These are phyloP conservation scores for Alternaria brassicicola DNA, from an alignment of 2,329 filamentous ascomycete genomes.

Conservation along the genomic window DNA sequence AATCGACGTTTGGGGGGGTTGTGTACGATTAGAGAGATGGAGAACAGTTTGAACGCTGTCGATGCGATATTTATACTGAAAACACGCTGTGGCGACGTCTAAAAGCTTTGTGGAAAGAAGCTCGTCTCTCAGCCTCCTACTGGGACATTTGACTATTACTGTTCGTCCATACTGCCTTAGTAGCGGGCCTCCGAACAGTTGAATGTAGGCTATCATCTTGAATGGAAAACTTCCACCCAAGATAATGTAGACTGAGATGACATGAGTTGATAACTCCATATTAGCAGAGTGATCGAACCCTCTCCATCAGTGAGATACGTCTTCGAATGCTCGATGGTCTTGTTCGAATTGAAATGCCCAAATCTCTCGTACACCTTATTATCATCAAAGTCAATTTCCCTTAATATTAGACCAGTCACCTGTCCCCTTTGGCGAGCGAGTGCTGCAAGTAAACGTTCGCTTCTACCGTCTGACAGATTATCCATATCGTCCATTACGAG, in stretches of 20 bases:
- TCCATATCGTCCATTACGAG: background rate
- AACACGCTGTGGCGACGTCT: background rate
- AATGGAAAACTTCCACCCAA: background rate
- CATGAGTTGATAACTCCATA: too few relatives aligned
- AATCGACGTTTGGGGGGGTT: fast-evolving
- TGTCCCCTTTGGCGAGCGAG: background rate
- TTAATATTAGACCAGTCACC: background rate
- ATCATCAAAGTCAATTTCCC: too few relatives aligned
- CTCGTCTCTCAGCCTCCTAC: background rate
- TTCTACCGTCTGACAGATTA: background rate
- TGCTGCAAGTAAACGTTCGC: background rate
- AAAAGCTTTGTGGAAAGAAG: background rate
- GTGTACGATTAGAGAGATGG: too few relatives aligned
- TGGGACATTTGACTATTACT: background rate
- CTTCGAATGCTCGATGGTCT: background rate
- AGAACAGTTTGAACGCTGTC: too few relatives aligned
- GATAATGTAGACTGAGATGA: background rate
- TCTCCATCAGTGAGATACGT: background rate
- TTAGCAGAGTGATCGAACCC: background rate
- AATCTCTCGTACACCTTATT: background rate
- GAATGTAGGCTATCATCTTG: background rate
- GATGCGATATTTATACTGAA: background rate
- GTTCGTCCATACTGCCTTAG: background rate
- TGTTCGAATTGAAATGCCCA: background rate
- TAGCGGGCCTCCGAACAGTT: background rate